These are phyloP conservation scores for Gossypium lobatum DNA, from an alignment of 441 rosid genomes.

Conservation along the genomic window DNA sequence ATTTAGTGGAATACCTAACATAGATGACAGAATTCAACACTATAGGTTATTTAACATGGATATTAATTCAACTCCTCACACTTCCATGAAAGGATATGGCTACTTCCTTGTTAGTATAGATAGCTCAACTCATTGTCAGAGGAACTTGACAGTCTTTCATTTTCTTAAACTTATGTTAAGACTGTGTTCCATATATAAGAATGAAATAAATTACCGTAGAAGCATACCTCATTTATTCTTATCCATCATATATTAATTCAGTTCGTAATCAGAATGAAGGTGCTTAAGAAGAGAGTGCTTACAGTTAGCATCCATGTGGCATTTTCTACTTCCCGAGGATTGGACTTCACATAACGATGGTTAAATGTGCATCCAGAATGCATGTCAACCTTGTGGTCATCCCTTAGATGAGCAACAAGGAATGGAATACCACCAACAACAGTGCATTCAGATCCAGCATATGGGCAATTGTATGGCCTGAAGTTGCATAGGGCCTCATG, in stretches of 20 bases:
- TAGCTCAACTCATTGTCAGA: background rate
- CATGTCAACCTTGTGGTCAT: conserved; percentile 98
- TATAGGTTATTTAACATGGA: background rate
- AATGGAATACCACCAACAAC: conserved; percentile 77
- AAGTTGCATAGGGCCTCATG: conserved; percentile 81
- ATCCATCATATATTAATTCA: background rate
- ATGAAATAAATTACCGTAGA: background rate
- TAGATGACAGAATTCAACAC: background rate
- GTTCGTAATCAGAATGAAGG: background rate
- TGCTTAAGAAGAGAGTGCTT: conserved; percentile 23
- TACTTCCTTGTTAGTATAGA: background rate
- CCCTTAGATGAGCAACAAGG: conserved; percentile 84
- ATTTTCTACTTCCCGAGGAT: conserved; percentile 96
- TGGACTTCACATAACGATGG: conserved; percentile 92
- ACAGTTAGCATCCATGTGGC: conserved; percentile 99
- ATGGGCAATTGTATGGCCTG: conserved; percentile 88
- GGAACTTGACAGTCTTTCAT: background rate
- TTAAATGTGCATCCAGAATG: conserved; percentile 94
- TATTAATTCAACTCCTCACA: background rate
- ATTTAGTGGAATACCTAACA: background rate
- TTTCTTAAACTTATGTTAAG: too few species aligned
- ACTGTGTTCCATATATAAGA: background rate
- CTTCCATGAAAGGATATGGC: background rate
- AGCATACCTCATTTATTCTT: background rate
- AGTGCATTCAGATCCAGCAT: conserved; percentile 91